phyloP scores from a whole-genome alignment of 352 stramenopile species.

The Globisporangium nodosum region DNA sequence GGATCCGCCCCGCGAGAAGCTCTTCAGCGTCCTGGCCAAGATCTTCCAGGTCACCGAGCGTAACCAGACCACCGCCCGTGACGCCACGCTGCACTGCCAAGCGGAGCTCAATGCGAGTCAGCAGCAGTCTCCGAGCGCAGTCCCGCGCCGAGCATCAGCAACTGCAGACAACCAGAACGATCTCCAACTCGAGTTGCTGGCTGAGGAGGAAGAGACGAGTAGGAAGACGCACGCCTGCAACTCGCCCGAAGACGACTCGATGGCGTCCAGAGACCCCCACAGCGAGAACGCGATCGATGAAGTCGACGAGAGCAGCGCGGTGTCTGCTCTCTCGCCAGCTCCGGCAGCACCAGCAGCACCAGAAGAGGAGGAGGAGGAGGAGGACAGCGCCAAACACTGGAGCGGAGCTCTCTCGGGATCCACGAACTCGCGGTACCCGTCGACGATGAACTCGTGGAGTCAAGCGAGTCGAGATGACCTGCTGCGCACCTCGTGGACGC shows the following conservation, averaged over 20 bases:
- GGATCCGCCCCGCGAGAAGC: conserved; percentile 54
- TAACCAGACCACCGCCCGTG: conserved; percentile 33
- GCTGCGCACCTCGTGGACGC: conserved; percentile 11
- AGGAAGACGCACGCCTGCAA: not conserved
- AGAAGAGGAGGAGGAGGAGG: not conserved
- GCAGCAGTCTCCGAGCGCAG: not conserved
- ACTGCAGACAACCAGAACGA: not conserved
- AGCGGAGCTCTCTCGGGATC: not conserved
- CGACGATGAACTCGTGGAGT: conserved; percentile 12
- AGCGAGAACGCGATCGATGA: not conserved
- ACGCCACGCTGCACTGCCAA: not conserved
- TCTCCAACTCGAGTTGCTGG: not conserved
- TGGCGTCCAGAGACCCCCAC: not conserved
- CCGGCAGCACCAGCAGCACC: not conserved
- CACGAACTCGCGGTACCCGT: conserved; percentile 10
- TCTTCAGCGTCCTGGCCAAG: conserved; percentile 65
- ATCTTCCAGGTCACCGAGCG: conserved; percentile 71
- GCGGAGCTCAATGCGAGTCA: not conserved
- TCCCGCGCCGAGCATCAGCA: no score
- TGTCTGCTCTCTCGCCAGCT: not conserved
- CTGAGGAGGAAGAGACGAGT: not conserved
- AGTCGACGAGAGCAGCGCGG: not conserved
- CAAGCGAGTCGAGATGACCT: conserved; percentile 8
- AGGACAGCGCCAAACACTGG: not conserved
- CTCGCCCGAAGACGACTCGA: not conserved